Evolutionary conservation across 169 alveolate genomes (phyloP).

Genomic region (Plasmodium billcollinsi): DNA sequence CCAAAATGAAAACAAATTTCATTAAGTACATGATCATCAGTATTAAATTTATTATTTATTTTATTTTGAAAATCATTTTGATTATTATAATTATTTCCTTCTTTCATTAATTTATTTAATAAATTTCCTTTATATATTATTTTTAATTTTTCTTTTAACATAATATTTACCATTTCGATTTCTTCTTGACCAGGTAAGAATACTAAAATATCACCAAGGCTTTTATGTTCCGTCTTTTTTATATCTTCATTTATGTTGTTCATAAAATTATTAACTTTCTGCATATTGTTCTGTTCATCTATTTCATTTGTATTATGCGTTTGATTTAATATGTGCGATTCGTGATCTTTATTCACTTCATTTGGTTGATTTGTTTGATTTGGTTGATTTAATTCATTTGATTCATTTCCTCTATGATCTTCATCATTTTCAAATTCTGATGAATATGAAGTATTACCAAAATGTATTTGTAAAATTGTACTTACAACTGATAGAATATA

Average conservation of each 20-base stretch:
- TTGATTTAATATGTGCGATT: not conserved
- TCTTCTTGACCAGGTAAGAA: slow-evolving; percentile 97
- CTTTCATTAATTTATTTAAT: slow-evolving; percentile 69
- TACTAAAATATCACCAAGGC: slow-evolving; percentile 93
- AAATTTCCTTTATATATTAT: slow-evolving; percentile 79
- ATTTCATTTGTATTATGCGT: not conserved
- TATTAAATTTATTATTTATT: slow-evolving; percentile 8
- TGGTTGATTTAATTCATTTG: too few species aligned
- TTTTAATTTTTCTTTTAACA: slow-evolving; percentile 80
- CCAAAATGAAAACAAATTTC: slow-evolving; percentile 77
- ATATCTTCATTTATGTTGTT: not conserved
- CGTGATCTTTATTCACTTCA: not conserved
- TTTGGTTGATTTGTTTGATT: too few species aligned
- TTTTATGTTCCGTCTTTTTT: not conserved
- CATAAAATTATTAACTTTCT: not conserved
- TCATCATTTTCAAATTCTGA: not conserved
- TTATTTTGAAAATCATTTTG: slow-evolving; percentile 13
- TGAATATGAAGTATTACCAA: slow-evolving; percentile 78
- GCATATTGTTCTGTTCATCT: not conserved
- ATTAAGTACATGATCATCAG: slow-evolving; percentile 10
- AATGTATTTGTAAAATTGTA: slow-evolving; percentile 83
- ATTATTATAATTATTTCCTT: slow-evolving; percentile 57
- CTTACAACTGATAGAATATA: slow-evolving; percentile 86
- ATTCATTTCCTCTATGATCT: not conserved
- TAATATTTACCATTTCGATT: slow-evolving; percentile 87